Base-by-base conservation (phyloP, 2,329 filamentous ascomycete species). In the Pseudogymnoascus sp. region DNA sequence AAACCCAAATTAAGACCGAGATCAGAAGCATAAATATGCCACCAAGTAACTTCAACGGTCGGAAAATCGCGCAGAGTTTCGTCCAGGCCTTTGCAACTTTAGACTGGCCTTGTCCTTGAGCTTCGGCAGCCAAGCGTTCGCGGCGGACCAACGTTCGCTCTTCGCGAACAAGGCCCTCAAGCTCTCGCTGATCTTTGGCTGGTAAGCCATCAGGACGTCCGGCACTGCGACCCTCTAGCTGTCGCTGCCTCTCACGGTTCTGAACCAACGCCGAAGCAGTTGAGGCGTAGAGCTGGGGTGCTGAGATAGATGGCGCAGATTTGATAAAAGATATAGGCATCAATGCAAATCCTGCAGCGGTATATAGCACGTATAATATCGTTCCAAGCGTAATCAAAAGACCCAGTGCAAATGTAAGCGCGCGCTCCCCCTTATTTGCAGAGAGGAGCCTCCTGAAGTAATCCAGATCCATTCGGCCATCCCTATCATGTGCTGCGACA, bases 301-400 rank as follows among this genome's bases (percentile, higher is more conserved):
- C 88, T 5, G 93, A 96, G 64, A 97, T 83, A 8, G 90, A 85
- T 7, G 93, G 92, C 0, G 92, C 89, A 12, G 90, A 91, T 75
- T 95, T 96, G 80, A 99, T 96, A 72, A 97, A 85, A 7, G 89
- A 88, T 21, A 97, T 84, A 1, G 94, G 94, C 15, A 97, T 83
- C 15, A 97, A 81, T 1, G 94, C 94, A 63, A 99, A 82, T 1
- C 94, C 94, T 9, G 89, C 84, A 3, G 90, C 90, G 0, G 93
- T 97, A 73, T 99, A 97, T 52, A 97, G 74, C 58, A 90, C 82
- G 73, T 96, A 97, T 2, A 97, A 80, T 13, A 96, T 74, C 0
- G 91, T 92, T 3, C 94, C 94, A 31, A 97, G 77, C 0, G 90
- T 92, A 61, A 96, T 88, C 42, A 99, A 80, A n/a, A 97, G 79